These are phyloP conservation scores for Trametes gibbosa DNA, from an alignment of 768 basidiomycete species.

Conservation along the genomic window DNA sequence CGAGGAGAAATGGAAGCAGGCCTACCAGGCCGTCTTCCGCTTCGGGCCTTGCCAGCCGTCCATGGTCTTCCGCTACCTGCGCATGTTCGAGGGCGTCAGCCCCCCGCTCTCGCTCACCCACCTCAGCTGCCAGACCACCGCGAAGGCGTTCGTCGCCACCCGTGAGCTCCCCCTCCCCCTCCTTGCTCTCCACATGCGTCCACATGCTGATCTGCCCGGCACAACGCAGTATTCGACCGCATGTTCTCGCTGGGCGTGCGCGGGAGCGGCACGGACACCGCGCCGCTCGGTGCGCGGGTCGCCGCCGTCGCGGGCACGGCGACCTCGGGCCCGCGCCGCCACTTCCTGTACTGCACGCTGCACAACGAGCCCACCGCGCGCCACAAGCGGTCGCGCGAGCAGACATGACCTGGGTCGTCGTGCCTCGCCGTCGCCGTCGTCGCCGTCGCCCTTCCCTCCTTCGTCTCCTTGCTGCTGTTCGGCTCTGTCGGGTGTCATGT, in stretches of 20 bases:
- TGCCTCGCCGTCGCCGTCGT: too few relatives aligned
- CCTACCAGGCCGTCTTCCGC: conserved; percentile 81
- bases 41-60: conserved; percentile 89
- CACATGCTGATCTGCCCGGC: conserved; percentile 1
- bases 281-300: conserved; percentile 59
- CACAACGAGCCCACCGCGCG: conserved; percentile 56
- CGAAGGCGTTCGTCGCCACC: conserved; percentile 85
- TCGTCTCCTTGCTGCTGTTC: not conserved
- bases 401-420: not conserved
- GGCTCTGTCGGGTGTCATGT: too few relatives aligned
- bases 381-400: conserved; percentile 43
- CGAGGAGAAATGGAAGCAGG: conserved; percentile 93
- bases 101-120: conserved; percentile 85
- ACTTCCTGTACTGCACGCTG: conserved; percentile 80
- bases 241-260: conserved; percentile 88
- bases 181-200: not conserved
- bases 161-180: conserved; percentile 37
- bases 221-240: conserved; percentile 69
- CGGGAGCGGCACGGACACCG: conserved; percentile 66
- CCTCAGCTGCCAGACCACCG: conserved; percentile 83
- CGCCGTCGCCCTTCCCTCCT: too few relatives aligned
- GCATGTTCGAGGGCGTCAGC: conserved; percentile 87
- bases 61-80: conserved; percentile 90
- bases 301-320: conserved; percentile 59
- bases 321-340: conserved; percentile 69